Evolutionary conservation across 2,329 filamentous ascomycete genomes (phyloP), one percentile per base, ranked within the genome.

Genomic region (Leptographium flavum): DNA sequence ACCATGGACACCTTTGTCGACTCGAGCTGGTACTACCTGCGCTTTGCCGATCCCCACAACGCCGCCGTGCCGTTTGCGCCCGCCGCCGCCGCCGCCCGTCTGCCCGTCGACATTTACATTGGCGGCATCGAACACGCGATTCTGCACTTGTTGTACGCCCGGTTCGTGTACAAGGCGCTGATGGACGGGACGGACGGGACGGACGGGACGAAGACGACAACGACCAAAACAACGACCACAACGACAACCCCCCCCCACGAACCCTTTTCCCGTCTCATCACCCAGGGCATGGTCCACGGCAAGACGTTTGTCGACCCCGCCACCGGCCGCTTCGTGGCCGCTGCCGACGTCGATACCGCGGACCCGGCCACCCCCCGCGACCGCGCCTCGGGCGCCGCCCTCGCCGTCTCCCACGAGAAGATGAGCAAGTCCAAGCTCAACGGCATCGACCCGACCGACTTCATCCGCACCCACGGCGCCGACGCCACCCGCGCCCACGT

Each of bases 1-100:
- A 94, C 87, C 3, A 94, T 94, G 87, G 87, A 94, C 60, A 94
- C 87, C 0, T 94, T 94, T 63, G 87, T 94, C 49, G 87, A 94
- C 63, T 94, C 87, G 2, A 93, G 87, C 45, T 94, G 87, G 87
- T 94, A 94, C 61, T 94, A 81, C 56, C 77, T 88, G 63, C 76
- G 86, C 13, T 94, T 87, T 54, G 63, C 80, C 25, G 85, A 93
- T 54, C 68, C 83, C 1, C 67, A 77, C 17, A 88, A 92, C 52
- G 52, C 67, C 14, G 56, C 70, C 2, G 59, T 66, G 14, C 78
- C 77, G 0, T 79, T 93, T 51, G 77, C 76, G 1, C 63, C 76
- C n/a, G 63, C 69, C 17, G 69, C 69, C 11, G 74, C 75, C 13
- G 66, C 71, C 49, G 56, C 57, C 7, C 65, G 67, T 15, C 71